Percentiles rank a stretch among this genome's conserved stretches.
Evolutionary conservation across 257 asterid species (phyloP).

Genomic region (Galeopsis tetrahit): DNA sequence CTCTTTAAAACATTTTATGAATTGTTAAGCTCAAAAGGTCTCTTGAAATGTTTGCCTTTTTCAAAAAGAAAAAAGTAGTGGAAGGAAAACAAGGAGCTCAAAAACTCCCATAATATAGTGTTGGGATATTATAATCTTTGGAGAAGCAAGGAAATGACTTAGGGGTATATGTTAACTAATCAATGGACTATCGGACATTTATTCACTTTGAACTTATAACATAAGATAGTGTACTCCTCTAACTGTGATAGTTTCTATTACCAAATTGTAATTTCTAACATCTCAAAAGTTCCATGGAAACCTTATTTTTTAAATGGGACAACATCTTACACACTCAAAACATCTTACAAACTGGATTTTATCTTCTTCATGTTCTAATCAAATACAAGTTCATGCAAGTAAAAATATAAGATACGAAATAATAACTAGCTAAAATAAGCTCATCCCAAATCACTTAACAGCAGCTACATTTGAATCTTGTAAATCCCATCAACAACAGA

Average conservation of each 20-base stretch:
- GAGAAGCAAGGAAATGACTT: not conserved
- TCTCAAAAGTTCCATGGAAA: not conserved
- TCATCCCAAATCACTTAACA: not conserved
- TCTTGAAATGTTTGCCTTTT: not conserved
- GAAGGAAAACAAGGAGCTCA: conserved; percentile 1
- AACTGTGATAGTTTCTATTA: not conserved
- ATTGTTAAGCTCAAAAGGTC: not conserved
- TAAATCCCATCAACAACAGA: conserved; percentile 14
- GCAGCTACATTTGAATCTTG: not conserved
- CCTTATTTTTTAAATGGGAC: not conserved
- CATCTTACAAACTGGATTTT: conserved; percentile 14
- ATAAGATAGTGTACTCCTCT: not conserved
- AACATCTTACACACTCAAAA: not conserved
- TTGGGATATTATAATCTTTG: not conserved
- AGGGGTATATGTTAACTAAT: not conserved
- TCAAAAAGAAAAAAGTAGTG: not conserved
- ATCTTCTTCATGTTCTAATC: conserved; percentile 20
- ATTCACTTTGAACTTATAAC: not conserved
- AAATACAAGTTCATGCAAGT: not conserved
- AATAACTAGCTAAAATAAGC: not conserved
- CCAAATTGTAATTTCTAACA: conserved; percentile 1
- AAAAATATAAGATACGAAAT: not conserved
- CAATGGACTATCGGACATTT: not conserved
- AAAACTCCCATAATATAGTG: not conserved
- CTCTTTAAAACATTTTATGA: not conserved